Percentiles rank a stretch among this genome's conserved stretches.
phyloP scores from a whole-genome alignment of 2,329 filamentous ascomycete genomes.

The Epichloe brachyelytri region DNA sequence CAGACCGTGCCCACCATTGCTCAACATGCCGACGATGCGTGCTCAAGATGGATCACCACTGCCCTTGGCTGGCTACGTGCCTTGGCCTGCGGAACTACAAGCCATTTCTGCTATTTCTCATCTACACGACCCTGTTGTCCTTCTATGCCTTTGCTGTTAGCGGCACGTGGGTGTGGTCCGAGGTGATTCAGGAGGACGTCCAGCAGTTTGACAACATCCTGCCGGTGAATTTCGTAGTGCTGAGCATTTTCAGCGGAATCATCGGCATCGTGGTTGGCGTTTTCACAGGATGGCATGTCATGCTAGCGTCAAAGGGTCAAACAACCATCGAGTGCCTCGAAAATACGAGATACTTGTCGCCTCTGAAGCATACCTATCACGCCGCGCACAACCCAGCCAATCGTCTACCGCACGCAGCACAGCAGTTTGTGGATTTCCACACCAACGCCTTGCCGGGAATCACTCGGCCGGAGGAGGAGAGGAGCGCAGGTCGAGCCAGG shows the following conservation, averaged over 20 bases:
- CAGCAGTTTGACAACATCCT: slow-evolving; percentile 63
- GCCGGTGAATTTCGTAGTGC: slow-evolving; percentile 82
- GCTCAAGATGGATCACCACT: slow-evolving; percentile 99
- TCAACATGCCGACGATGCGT: slow-evolving; percentile 89
- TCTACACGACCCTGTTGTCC: slow-evolving; percentile 81
- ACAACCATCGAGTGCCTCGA: slow-evolving; percentile 96
- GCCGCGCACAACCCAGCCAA: slow-evolving; percentile 43
- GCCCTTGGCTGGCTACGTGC: slow-evolving; percentile 93
- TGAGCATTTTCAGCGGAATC: slow-evolving; percentile 78
- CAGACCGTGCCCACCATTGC: slow-evolving; percentile 93
- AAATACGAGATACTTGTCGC: slow-evolving; percentile 85
- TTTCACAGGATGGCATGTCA: slow-evolving; percentile 87
- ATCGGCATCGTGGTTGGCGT: slow-evolving; percentile 80
- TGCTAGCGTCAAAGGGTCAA: slow-evolving; percentile 63
- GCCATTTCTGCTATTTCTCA: slow-evolving; percentile 80
- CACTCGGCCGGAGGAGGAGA: slow-evolving; percentile 71
- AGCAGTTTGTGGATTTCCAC: slow-evolving; percentile 70
- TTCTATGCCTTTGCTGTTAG: slow-evolving; percentile 68
- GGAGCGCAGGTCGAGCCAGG: slow-evolving; percentile 25
- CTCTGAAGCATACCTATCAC: slow-evolving; percentile 57
- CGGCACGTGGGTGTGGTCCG: slow-evolving; percentile 70
- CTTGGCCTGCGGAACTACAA: slow-evolving; percentile 94
- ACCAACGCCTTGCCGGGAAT: slow-evolving; percentile 70
- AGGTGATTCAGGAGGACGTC: slow-evolving; percentile 59
- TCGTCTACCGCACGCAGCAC: slow-evolving; percentile 40